Percentiles rank a stretch among this genome's conserved stretches.
These are phyloP conservation scores for Malus sylvestris DNA, from an alignment of 306 rosid genomes.

Conservation along the genomic window DNA sequence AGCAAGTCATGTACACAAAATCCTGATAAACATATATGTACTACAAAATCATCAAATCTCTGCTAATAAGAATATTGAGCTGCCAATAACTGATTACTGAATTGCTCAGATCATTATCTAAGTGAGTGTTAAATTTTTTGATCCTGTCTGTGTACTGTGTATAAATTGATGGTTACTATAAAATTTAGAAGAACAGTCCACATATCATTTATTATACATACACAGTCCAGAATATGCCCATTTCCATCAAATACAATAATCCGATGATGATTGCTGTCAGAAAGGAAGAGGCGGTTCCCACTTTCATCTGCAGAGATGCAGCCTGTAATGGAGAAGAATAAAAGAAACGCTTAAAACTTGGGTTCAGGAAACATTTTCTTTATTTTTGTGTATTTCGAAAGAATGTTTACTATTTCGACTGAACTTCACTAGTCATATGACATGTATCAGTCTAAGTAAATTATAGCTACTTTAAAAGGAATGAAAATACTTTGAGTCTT, in stretches of 20 bases:
- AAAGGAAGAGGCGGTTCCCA: constrained; percentile 62
- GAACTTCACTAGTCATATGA: too few species aligned
- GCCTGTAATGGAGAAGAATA: constrained; percentile 38
- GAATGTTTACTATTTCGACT: too few species aligned
- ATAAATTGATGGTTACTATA: not conserved
- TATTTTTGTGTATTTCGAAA: not conserved
- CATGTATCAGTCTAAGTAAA: too few species aligned
- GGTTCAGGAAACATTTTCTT: not conserved
- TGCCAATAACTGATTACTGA: not conserved
- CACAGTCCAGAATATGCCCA: constrained; percentile 75
- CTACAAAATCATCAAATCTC: not conserved
- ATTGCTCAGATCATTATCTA: not conserved
- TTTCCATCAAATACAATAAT: constrained; percentile 54
- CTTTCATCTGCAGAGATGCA: constrained; percentile 72
- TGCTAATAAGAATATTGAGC: not conserved
- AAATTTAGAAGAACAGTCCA: not conserved
- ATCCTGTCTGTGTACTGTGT: not conserved
- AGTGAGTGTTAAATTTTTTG: not conserved
- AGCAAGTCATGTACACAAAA: not conserved
- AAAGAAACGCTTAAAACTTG: constrained; percentile 6
- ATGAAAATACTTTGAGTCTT: too few species aligned
- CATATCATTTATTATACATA: constrained; percentile 35
- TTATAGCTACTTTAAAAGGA: too few species aligned
- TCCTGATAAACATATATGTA: not conserved
- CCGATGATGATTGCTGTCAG: constrained; percentile 89